Percentiles rank a stretch among this genome's conserved stretches.
These are phyloP conservation scores for Cercospora sp. DNA, from an alignment of 2,329 filamentous ascomycete genomes.

Conservation along the genomic window DNA sequence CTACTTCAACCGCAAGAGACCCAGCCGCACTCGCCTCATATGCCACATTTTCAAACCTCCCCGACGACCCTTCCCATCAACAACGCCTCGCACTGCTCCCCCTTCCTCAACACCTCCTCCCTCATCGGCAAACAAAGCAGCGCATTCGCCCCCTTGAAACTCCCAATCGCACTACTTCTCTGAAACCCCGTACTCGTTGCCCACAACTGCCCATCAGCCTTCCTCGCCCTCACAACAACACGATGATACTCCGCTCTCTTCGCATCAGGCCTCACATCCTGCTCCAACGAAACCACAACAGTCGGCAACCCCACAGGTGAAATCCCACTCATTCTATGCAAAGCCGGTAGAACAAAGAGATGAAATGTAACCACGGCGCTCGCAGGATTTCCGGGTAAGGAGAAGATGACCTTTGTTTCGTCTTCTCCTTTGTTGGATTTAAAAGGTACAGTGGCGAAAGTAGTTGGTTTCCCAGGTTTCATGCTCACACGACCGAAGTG, in stretches of 20 bases:
- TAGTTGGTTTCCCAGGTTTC: slow-evolving; percentile 98
- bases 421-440: slow-evolving; percentile 56
- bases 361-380: slow-evolving; percentile 91
- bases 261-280: slow-evolving; percentile 73
- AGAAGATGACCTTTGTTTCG: slow-evolving; percentile 75
- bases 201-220: slow-evolving; percentile 63
- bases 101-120: slow-evolving; percentile 65
- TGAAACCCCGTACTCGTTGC: slow-evolving; percentile 87
- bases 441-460: slow-evolving; percentile 82
- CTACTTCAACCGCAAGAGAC: too few relatives aligned
- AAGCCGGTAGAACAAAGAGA: slow-evolving; percentile 83
- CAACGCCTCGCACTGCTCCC: slow-evolving; percentile 71
- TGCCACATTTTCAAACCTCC: not conserved
- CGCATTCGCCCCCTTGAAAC: slow-evolving; percentile 84
- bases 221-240: slow-evolving; percentile 64
- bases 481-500: slow-evolving; percentile 95
- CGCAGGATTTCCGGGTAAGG: slow-evolving; percentile 89
- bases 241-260: slow-evolving; percentile 85
- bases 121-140: slow-evolving; percentile 72
- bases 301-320: slow-evolving; percentile 67
- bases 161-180: slow-evolving; percentile 85
- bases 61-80: slow-evolving; percentile 63
- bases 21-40: too few relatives aligned
- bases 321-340: slow-evolving; percentile 75
- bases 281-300: slow-evolving; percentile 68